Evolutionary conservation across 352 stramenopile species (phyloP), one percentile per base, ranked within the genome.

Genomic region (Thraustochytrium aureum): DNA sequence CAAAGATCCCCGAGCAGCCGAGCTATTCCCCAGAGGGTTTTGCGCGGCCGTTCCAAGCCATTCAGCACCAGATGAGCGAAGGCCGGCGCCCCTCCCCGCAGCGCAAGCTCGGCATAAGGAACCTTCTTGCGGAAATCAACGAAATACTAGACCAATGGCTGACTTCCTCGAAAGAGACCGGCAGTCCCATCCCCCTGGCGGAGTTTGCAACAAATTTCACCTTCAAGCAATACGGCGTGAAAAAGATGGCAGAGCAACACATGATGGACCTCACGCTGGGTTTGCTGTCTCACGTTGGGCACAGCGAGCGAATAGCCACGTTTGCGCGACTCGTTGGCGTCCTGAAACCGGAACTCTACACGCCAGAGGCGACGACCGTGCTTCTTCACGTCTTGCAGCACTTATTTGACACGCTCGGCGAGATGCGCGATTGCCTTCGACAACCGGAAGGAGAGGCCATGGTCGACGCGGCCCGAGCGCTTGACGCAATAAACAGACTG

Each of bases 231-330:
- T 75, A 75, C 37, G 66, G 66, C 37, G 33, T 75, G 5, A 75
- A 75, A 43, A 75, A 38, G 7, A 75, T 75, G 66, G 37, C 66
- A 10, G 66, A 75, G 14, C 37, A 75, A 26, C 66, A 75, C 37
- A 38, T 75, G 6, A 33, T 45, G 6, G 56, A 32, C 33, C 22
- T 75, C 5, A 26, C 56, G 22, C 5, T 35, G 6, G 56, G 47
- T 26, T 12, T 75, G 5, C 33, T 38, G 33, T 32, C 45, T 7
- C 41, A n/a, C 52, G 66, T 47, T 26, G 33, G 39, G 1, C 66
- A 75, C 14, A 65, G 66, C 66, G 66, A 75, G 22, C 66, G 66
- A 12, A 32, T 75, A 14, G 20, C 45, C 5, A 20, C 37, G 5
- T 75, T 75, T 26, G 10, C 22, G 5, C 62, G 45, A 20, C 37